Conservation (phyloP, 768 basidiomycete genomes). For the Leccinellum luteum region DNA sequence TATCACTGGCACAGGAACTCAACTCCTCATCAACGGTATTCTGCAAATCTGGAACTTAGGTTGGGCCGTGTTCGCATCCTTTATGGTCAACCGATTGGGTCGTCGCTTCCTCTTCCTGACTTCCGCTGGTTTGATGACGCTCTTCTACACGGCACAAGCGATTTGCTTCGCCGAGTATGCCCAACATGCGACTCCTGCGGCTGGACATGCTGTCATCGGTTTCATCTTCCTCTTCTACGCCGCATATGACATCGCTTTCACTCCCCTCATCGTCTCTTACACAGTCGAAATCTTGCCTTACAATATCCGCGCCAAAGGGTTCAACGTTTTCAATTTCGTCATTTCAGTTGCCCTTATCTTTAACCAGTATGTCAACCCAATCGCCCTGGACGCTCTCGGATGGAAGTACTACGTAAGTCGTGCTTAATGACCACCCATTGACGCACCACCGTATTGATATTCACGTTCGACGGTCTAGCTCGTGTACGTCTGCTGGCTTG, state of each 20-base stretch:
- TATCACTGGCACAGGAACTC: conserved; percentile 54
- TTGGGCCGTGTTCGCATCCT: conserved; percentile 57
- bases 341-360: conserved; percentile 82
- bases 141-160: conserved; percentile 70
- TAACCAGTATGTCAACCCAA: conserved; percentile 86
- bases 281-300: conserved; percentile 88
- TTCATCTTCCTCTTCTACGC: conserved; percentile 85
- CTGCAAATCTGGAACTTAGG: conserved; percentile 79
- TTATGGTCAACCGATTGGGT: conserved; percentile 63
- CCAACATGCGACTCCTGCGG: conserved; percentile 36
- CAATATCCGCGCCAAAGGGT: conserved; percentile 80
- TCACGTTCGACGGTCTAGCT: conserved; percentile 34
- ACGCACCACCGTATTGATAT: neutral
- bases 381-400: conserved; percentile 57
- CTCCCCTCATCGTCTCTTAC: conserved; percentile 83
- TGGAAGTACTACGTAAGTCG: conserved; percentile 75
- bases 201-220: conserved; percentile 72
- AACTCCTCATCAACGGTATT: conserved; percentile 84
- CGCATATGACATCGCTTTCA: conserved; percentile 79
- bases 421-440: neutral
- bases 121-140: conserved; percentile 55
- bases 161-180: conserved; percentile 59
- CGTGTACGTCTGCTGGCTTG: conserved; percentile 71
- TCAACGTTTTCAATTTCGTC: conserved; percentile 76
- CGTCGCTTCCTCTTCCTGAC: conserved; percentile 69